Evolutionary conservation across 2,329 filamentous ascomycete genomes (phyloP), one percentile per base, ranked within the genome.

Genomic region (Trichoderma brevicompactum): DNA sequence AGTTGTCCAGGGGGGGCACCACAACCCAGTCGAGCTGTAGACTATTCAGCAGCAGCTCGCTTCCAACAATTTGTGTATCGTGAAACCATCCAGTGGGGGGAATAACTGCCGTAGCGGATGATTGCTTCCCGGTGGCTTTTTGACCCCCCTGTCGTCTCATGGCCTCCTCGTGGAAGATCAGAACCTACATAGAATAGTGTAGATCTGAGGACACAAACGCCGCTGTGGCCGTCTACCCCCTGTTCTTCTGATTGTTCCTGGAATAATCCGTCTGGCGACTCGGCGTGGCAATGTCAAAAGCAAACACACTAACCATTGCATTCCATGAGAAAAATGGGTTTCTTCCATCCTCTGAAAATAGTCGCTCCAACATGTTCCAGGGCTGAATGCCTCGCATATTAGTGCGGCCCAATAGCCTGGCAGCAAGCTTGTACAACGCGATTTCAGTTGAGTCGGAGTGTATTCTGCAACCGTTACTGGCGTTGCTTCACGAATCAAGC

Each of bases 101-200:
- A 43, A 43, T 12, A 34, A 62, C 19, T 46, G 50, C 56, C 34
- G 64, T 56, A 46, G 52, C 49, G 48, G 49, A 53, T 53, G 28
- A 53, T 59, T 41, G 55, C 61, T 56, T 66, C 50, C 56, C 52
- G 50, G 50, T 66, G 64, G 64, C 64, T 62, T 62, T 40, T 13
- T 32, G 15, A 13, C 28, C 12, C 55, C 19, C 64, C 56, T 48
- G 48, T 41, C 38, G 36, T 49, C 56, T 59, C 55, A 66, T 56
- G 56, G 61, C 61, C 34, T 43, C 59, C 59, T 55, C 50, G 55
- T 62, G 58, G 64, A 46, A 56, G 50, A 49, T 48, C 49, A 48
- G 28, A 32, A 50, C 41, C 36, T 13, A 53, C 49, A 59, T 49
- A 7, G 32, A 28, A 38, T 19, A 19, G 17, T 36, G 17, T 10